Conservation (phyloP, 2,329 filamentous ascomycete genomes). For the Botrytis fragariae region DNA sequence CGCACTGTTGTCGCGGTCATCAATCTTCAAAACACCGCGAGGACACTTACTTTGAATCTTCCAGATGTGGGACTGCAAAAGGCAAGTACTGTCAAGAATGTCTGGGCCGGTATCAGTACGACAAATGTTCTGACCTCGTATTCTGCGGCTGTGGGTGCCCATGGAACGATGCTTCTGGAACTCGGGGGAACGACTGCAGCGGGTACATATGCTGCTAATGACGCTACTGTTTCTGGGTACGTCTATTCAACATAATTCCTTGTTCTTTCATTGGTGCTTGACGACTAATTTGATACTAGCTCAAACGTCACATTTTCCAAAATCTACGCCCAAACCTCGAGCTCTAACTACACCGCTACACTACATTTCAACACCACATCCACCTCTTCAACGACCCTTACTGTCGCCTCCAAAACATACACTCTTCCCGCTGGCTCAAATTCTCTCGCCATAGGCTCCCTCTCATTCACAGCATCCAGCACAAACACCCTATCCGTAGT, state of each 20-base stretch:
- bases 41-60: constrained; percentile 30
- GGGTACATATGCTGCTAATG: constrained; percentile 23
- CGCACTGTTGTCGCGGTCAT: constrained; percentile 32
- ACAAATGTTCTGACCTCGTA: constrained; percentile 29
- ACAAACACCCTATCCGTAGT: constrained; percentile 26
- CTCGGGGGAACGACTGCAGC: constrained; percentile 22
- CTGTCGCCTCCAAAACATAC: constrained; percentile 22
- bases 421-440: constrained; percentile 21
- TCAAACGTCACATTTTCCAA: constrained; percentile 26
- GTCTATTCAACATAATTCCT: background rate
- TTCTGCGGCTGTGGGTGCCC: constrained; percentile 26
- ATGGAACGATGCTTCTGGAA: constrained; percentile 32
- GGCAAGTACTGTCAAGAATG: constrained; percentile 28
- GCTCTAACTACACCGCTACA: constrained; percentile 26
- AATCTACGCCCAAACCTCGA: constrained; percentile 29
- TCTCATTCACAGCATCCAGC: constrained; percentile 27
- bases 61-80: constrained; percentile 32
- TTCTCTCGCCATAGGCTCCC: constrained; percentile 14
- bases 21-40: constrained; percentile 26
- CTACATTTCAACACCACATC: constrained; percentile 24
- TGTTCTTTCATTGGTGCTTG: background rate
- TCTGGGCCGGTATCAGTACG: constrained; percentile 27
- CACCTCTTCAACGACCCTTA: constrained; percentile 18
- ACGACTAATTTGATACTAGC: constrained; percentile 17
- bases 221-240: constrained; percentile 26